Evolutionary conservation across 768 basidiomycete genomes (phyloP).

Genomic region (Hirschioporus abietinus): DNA sequence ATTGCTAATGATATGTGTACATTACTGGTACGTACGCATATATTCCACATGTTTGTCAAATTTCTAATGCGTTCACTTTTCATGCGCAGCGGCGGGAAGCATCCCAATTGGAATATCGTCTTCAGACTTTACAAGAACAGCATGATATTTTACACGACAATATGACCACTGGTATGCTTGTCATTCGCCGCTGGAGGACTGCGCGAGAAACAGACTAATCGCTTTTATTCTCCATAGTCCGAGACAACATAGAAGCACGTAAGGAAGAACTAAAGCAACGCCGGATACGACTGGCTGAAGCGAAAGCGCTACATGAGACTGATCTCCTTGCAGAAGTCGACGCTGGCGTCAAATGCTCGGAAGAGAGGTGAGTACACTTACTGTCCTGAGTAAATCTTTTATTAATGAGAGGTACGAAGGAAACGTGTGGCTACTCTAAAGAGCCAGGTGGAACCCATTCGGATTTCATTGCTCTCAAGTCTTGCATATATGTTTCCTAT

Average conservation of each 20-base stretch:
- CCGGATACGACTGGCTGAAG: constrained; percentile 40
- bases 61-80: constrained; percentile 9
- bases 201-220: constrained; percentile 5
- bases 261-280: constrained; percentile 40
- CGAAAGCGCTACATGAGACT: constrained; percentile 33
- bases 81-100: background rate
- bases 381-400: constrained; percentile 9
- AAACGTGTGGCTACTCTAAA: constrained; percentile 40
- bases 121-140: background rate
- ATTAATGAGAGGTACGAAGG: constrained; percentile 32
- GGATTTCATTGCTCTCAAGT: constrained; percentile 60
- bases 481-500: constrained; percentile 85
- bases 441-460: constrained; percentile 43
- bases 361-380: constrained; percentile 32
- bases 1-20: constrained; percentile 19
- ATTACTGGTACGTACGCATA: constrained; percentile 23
- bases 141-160: background rate
- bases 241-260: constrained; percentile 21
- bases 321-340: constrained; percentile 24
- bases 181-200: constrained; percentile 2
- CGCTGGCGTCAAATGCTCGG: constrained; percentile 24
- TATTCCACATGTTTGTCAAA: background rate
- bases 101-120: background rate
- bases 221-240: background rate
- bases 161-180: background rate